Conservation (phyloP, 192 early-diverging fungal genomes). For the Piromyces sp. region DNA sequence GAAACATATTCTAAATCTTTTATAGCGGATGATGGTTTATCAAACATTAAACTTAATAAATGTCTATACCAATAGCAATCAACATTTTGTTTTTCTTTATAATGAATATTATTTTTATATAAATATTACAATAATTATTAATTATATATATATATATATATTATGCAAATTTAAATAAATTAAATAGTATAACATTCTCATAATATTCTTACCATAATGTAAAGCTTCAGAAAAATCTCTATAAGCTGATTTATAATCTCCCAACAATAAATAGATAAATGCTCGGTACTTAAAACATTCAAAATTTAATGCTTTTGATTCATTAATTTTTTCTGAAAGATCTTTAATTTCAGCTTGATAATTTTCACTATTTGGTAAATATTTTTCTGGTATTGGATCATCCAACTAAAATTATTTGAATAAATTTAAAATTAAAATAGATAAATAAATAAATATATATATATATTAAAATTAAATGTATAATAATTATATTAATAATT, state of each 20-base stretch:
- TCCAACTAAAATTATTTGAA: no score
- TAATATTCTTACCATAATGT: neutral
- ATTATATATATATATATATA: no score
- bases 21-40: neutral
- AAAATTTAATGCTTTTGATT: neutral
- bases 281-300: neutral
- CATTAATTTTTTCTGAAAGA: neutral
- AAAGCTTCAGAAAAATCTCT: neutral
- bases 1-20: neutral
- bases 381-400: neutral
- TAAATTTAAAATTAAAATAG: no score
- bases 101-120: no score
- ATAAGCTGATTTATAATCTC: neutral
- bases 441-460: no score
- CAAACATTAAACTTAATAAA: neutral
- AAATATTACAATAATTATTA: no score
- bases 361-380: neutral
- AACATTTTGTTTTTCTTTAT: neutral
- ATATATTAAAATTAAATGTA: no score
- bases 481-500: neutral
- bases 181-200: no score
- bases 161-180: no score
- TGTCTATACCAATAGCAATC: neutral
- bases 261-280: neutral
- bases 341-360: neutral